Conservation (phyloP, 805 yeast species). For the Dipodascus geniculatus region DNA sequence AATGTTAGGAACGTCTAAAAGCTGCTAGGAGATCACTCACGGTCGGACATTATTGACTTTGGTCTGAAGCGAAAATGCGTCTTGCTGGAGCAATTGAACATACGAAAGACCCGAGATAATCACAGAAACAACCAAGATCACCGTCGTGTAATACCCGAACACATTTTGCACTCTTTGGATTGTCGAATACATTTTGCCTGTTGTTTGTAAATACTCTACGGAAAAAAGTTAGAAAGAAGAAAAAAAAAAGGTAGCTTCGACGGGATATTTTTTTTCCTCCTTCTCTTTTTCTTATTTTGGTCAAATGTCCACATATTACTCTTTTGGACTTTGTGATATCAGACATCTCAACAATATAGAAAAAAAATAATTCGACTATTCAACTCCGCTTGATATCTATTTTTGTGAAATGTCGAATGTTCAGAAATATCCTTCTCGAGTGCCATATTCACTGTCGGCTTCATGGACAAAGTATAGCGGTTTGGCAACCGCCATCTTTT, state of each 20-base stretch:
- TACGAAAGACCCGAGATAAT: conserved; percentile 20
- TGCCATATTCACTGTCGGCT: background rate
- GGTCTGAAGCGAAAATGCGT: conserved; percentile 18
- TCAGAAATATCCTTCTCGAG: background rate
- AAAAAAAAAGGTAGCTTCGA: background rate
- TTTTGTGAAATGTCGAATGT: background rate
- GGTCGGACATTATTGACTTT: conserved; percentile 11
- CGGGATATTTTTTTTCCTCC: background rate
- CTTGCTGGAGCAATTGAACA: conserved; percentile 18
- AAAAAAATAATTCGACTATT: too few relatives aligned
- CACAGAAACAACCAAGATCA: conserved; percentile 19
- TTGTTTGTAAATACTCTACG: background rate
- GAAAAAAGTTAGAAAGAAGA: background rate
- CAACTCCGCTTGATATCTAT: too few relatives aligned
- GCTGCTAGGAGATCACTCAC: conserved; percentile 3
- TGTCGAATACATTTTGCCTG: conserved; percentile 22
- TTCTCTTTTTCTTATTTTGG: background rate
- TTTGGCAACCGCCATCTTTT: background rate
- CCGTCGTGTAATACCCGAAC: conserved; percentile 24
- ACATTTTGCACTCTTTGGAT: conserved; percentile 25
- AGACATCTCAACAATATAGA: too few relatives aligned
- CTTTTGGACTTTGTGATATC: background rate
- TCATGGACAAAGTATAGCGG: background rate
- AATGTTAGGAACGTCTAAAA: conserved; percentile 1
- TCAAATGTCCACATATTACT: background rate